A percentile compares a stretch with the other conserved stretches of the same genome.
Evolutionary conservation across 2,329 filamentous ascomycete genomes (phyloP).

Genomic region (Neonectria ditissima): DNA sequence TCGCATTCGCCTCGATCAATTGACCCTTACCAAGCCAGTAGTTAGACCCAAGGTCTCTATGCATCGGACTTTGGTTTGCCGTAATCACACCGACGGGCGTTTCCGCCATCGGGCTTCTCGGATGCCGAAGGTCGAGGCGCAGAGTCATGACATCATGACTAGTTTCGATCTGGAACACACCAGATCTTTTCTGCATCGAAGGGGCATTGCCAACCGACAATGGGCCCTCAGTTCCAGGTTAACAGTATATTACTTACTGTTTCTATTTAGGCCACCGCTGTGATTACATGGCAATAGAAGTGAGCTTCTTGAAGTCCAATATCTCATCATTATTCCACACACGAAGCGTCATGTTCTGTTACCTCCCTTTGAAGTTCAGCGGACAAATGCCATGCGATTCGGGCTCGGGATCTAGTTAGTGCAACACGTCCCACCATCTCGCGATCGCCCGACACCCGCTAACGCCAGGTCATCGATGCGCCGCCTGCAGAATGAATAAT

Average conservation of each 20-base stretch:
- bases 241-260: background rate
- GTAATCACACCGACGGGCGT: background rate
- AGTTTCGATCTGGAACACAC: constrained; percentile 18
- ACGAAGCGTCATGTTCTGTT: background rate
- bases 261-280: background rate
- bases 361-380: background rate
- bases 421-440: background rate
- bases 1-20: background rate
- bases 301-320: background rate
- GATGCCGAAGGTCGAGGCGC: constrained; percentile 26
- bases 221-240: background rate
- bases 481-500: background rate
- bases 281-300: background rate
- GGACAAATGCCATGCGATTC: background rate
- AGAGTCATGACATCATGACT: constrained; percentile 38
- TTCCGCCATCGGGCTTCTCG: background rate
- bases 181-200: constrained; percentile 9
- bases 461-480: background rate
- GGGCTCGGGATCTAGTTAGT: background rate
- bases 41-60: background rate
- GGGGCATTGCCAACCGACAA: background rate
- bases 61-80: background rate
- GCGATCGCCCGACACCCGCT: background rate
- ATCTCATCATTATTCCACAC: background rate
- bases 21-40: background rate